phyloP scores from a whole-genome alignment of 108 stramenopile genomes.

The Schizochytrium sp. region DNA sequence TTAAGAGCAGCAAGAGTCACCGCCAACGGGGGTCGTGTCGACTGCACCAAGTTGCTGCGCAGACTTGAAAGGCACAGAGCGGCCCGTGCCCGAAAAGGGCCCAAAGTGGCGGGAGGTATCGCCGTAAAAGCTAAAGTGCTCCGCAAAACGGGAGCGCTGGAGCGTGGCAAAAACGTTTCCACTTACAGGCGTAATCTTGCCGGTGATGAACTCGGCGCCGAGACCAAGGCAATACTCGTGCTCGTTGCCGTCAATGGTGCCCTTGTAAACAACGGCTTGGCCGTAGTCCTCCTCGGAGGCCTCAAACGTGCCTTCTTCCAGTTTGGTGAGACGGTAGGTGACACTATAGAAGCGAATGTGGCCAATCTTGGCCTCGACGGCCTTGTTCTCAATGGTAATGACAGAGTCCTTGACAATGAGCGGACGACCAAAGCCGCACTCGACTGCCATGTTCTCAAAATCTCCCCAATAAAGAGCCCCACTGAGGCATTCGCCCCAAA shows the following conservation, averaged over 20 bases:
- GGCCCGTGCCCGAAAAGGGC: conserved; percentile 79
- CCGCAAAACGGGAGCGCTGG: conserved; percentile 60
- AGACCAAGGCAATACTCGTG: conserved; percentile 78
- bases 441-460: conserved; percentile 70
- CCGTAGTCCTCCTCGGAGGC: conserved; percentile 87
- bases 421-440: conserved; percentile 76
- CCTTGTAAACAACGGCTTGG: conserved; percentile 90
- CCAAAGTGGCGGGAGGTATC: conserved; percentile 74
- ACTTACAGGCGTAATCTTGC: conserved; percentile 80
- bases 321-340: conserved; percentile 86
- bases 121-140: conserved; percentile 79
- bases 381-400: conserved; percentile 70
- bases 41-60: neutral
- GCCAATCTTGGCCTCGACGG: conserved; percentile 62
- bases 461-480: conserved; percentile 96
- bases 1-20: neutral
- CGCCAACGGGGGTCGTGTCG: neutral
- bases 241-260: conserved; percentile 69
- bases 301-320: conserved; percentile 37
- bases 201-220: conserved; percentile 77
- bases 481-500: conserved; percentile 88
- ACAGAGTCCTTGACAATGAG: conserved; percentile 79
- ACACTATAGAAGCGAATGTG: conserved; percentile 80
- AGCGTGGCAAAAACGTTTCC: conserved; percentile 91
- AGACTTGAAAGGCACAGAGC: conserved; percentile 21